Evolutionary conservation across 2,329 filamentous ascomycete species (phyloP), one percentile per base, ranked within the genome.

Genomic region (Aureobasidium pullulans): DNA sequence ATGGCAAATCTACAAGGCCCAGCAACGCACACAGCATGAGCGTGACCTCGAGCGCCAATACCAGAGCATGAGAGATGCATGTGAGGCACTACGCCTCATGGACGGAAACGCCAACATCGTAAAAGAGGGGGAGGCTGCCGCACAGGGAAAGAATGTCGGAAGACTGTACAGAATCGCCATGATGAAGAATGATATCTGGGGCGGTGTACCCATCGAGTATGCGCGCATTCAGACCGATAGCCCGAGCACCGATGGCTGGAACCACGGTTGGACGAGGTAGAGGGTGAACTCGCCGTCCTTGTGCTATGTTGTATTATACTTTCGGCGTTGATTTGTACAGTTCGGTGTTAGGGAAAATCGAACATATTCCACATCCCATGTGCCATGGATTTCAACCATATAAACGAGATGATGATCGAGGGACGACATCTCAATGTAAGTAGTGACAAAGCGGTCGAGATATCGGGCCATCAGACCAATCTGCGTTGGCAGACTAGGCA

Each of bases 121-220:
- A 1, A 65, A 66, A 13, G 70, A 71, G 29, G 63, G 65, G 23
- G 57, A 59, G 31, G 74, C 57, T 52, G 16, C 59, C 29, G 60
- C 50, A 28, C 50, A 49, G 29, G 82, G 0, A 81, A 78, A 81
- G 61, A 81, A 82, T 54, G 79, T 85, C 64, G 89, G 89, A 0
- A 85, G 88, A 68, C 72, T 99, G 69, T 99, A 92, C 77, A 80
- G 92, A 8, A 85, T 90, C 63, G 90, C 92, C 1, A 90, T 96
- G 87, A 85, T 89, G 75, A 97, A 96, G 84, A 88, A 88, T 75
- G 89, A 89, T 6, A 79, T 96, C 16, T 96, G 88, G 77, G 80
- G 85, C 54, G 84, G 85, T 61, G 81, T 96, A 60, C 94, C 94
- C 13, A 92, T 97, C 68, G 94, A 99, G 80, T 96, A 96, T 79